phyloP scores from a whole-genome alignment of 768 basidiomycete genomes.

The Astraeus odoratus region DNA sequence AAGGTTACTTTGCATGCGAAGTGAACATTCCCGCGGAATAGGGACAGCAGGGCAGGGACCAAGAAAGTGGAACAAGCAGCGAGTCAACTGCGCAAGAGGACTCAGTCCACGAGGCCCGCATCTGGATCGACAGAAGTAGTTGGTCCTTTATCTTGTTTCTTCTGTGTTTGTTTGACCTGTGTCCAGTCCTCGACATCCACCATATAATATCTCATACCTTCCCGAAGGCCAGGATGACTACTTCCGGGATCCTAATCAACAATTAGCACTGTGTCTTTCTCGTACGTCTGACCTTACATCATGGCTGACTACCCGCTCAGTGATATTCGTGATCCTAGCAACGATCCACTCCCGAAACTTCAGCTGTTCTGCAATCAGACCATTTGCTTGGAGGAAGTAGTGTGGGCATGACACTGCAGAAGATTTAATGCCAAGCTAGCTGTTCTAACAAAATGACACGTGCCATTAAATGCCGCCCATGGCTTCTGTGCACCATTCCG shows the following conservation, averaged over 20 bases:
- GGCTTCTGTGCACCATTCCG: conserved; percentile 88
- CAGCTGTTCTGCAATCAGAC: conserved; percentile 81
- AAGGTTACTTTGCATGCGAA: too few relatives aligned
- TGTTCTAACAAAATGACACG: too few relatives aligned
- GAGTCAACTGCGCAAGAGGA: too few relatives aligned
- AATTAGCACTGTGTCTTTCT: conserved; percentile 1
- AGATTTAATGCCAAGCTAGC: too few relatives aligned
- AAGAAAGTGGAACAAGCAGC: too few relatives aligned
- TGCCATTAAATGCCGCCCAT: conserved; percentile 98
- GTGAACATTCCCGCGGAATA: too few relatives aligned
- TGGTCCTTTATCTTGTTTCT: conserved; percentile 48
- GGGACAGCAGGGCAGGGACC: too few relatives aligned
- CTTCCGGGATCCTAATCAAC: conserved; percentile 60
- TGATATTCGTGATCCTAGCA: conserved; percentile 82
- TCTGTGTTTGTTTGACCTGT: conserved; percentile 55
- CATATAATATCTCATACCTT: conserved; percentile 90
- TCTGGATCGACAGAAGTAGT: conserved; percentile 37
- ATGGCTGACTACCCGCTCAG: conserved; percentile 77
- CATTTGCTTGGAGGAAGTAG: conserved; percentile 89
- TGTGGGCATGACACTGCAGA: conserved; percentile 92
- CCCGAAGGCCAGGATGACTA: conserved; percentile 84
- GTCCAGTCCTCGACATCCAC: conserved; percentile 94
- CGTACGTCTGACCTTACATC: conserved; percentile 37
- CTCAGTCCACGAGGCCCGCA: conserved; percentile 35
- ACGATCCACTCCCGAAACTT: conserved; percentile 94